Base-by-base conservation (phyloP, 2,329 filamentous ascomycete genomes). In the Aspergillus hiratsukae region DNA sequence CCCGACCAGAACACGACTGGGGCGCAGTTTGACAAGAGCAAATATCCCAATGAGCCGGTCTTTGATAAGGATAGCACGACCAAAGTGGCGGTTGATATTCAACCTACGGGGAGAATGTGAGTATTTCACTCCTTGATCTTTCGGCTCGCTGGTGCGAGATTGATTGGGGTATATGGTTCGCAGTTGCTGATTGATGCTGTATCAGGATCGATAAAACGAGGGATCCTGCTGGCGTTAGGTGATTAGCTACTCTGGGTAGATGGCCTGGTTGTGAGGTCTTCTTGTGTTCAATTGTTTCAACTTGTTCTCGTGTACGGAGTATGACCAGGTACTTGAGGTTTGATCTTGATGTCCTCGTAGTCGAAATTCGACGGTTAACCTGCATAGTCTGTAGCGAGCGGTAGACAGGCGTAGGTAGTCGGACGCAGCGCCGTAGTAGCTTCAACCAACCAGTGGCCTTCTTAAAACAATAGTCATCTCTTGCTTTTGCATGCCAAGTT, bases 61-160 rank as follows among this genome's bases (percentile, higher is more conserved):
- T 29, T 23, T 8, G 51, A 53, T 31, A 53, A 53, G 29, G 43
- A 29, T 37, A 46, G 51, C 35, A 53, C 51, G 29, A 29, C 28
- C 19, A 53, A 53, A 29, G 28, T 31, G 29, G 19, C 43, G 23
- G 43, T 28, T 46, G 43, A 48, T 46, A 23, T 7, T 46, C 43
- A 21, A 27, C 43, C 43, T 46, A 14, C 43, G 14, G 23, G 19
- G 10, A 46, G 17, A 21, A 46, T 46, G 43, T 46, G 23, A 46
- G 43, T 46, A 11, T 21, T 21, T 7, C 19, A 23, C 6, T 11
- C 8, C n/a, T 27, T 23, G 21, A 8, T 17, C 14, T 35, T 35
- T 35, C 5, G 14, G 14, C 14, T 35, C 17, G 31, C 14, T 17
- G 31, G 31, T 35, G 31, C 5, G 4, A 17, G 14, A 37, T 6